Base-by-base conservation (phyloP, 2,329 filamentous ascomycete species). In the Aureobasidium sp. region DNA sequence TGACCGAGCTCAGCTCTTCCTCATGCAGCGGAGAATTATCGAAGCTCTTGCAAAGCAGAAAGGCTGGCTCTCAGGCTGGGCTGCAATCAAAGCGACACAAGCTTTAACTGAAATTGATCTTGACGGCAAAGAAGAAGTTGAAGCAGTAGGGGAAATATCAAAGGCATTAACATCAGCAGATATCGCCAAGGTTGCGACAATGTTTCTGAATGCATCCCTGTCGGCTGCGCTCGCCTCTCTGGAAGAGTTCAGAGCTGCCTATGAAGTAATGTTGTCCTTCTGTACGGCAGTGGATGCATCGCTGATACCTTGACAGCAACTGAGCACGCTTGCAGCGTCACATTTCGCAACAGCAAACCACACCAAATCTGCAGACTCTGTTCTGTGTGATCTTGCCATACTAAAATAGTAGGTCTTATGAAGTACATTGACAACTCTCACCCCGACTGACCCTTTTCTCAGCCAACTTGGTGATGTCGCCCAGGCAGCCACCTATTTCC, bases 281-380 rank as follows among this genome's bases (percentile, higher is more conserved):
- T 17, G 2, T 24, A 9, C 15, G 31, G 2, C 11, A 3, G 3
- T n/a, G 4, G 24, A 31, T 31, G 15, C 24, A 31, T n/a, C 3
- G 3, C 44, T 58, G 14, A 61, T 15, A 17, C 9, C 15, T 17
- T 7, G 33, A 19, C 85, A 93, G 70, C 85, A 84, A 11, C 79
- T 97, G n/a, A 96, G 90, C 8, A 88, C 94, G 67, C 87, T 89
- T 64, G 87, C 92, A 3, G 83, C 95, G 62, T 88, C 89, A 1
- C 89, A 96, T 70, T 95, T 90, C 71, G 86, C 86, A 15, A 84
- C 91, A 5, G 91, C 92, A 5, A 88, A 86, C 61, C 88, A 93
- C 65, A 81, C 80, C 0, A 88, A 95, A 67, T 89, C 90, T 8
- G 86, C 89, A 0, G 86, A 95, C 67, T 82, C 86, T 22, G 86